Percentiles rank a stretch among this genome's conserved stretches.
Conservation (phyloP, 2,329 filamentous ascomycete genomes). For the Aspergillus oerlinghausenensis region DNA sequence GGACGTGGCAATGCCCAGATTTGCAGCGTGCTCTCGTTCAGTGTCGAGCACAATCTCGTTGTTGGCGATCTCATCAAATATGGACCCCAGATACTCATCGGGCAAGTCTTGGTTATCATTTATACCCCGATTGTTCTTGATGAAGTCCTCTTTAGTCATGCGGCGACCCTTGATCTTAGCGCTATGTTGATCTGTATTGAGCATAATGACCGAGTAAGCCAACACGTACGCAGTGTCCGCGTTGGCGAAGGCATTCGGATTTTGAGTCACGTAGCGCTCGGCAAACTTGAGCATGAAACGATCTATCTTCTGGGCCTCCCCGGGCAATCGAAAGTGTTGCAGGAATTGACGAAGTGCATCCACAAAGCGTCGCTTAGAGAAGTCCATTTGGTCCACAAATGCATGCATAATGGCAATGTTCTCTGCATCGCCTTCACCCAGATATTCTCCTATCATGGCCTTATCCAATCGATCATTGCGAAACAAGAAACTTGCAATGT, state of each 20-base stretch:
- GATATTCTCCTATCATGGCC: slow-evolving; percentile 83
- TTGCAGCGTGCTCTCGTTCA: slow-evolving; percentile 83
- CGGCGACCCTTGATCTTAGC: slow-evolving; percentile 71
- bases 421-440: slow-evolving; percentile 87
- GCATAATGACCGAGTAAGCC: slow-evolving; percentile 91
- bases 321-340: slow-evolving; percentile 89
- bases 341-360: slow-evolving; percentile 87
- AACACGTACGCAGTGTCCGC: slow-evolving; percentile 96
- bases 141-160: slow-evolving; percentile 97
- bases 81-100: slow-evolving; percentile 80
- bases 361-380: slow-evolving; percentile 84
- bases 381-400: slow-evolving; percentile 95
- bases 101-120: slow-evolving; percentile 94
- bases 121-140: slow-evolving; percentile 98
- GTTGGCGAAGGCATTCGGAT: slow-evolving; percentile 96
- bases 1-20: slow-evolving; percentile 61
- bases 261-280: slow-evolving; percentile 88
- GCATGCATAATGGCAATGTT: slow-evolving; percentile 98
- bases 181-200: slow-evolving; percentile 96
- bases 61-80: slow-evolving; percentile 84
- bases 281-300: slow-evolving; percentile 99
- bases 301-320: slow-evolving; percentile 98
- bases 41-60: slow-evolving; percentile 95
- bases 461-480: slow-evolving; percentile 84
- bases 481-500: slow-evolving; percentile 79